Evolutionary conservation across 139 green algal genomes (phyloP).

Genomic region (Eudorina sp.): DNA sequence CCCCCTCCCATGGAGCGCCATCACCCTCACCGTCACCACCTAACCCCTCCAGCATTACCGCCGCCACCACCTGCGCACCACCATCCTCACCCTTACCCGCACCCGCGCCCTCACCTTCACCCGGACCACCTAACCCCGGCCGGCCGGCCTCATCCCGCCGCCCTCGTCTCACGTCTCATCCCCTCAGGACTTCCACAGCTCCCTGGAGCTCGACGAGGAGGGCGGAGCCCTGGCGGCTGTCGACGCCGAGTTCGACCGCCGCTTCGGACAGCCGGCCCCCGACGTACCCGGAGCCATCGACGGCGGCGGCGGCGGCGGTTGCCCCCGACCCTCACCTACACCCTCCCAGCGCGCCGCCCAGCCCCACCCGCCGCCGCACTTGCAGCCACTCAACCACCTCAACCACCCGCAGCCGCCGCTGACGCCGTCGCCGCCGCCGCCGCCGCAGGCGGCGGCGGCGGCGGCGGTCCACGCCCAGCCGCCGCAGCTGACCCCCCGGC

Average conservation of each 20-base stretch:
- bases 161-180: background rate
- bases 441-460: background rate
- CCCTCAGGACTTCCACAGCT: conserved; percentile 19
- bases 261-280: background rate
- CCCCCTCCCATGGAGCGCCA: no score
- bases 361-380: background rate
- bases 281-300: background rate
- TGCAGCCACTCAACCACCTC: background rate
- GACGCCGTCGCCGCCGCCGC: background rate
- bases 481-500: background rate
- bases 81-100: no score
- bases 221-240: conserved; percentile 25
- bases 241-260: conserved; percentile 41
- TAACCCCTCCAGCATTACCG: no score
- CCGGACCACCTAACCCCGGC: no score
- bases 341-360: background rate
- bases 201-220: conserved; percentile 24
- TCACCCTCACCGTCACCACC: no score
- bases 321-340: no score
- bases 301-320: no score
- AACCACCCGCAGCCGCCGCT: background rate
- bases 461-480: background rate
- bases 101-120: no score
- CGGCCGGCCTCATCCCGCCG: no score
- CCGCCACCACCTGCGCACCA: no score